Base-by-base conservation (phyloP, 2,329 filamentous ascomycete species). In the Rhexocercosporidium sp. region DNA sequence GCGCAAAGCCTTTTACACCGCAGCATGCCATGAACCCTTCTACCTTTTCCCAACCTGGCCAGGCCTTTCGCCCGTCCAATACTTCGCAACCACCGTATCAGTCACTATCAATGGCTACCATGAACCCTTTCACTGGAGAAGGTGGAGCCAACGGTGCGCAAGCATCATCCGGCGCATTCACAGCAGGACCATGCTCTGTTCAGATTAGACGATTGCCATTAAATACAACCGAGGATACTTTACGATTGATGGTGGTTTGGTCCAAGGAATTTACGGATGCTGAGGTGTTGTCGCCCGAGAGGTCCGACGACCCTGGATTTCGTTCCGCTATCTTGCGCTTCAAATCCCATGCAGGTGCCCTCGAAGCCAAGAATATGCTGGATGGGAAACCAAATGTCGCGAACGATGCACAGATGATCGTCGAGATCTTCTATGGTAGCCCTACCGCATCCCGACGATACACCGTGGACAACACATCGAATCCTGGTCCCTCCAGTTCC, bases 221-320 rank as follows among this genome's bases (percentile, higher is more conserved):
- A 59, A 84, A 85, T 71, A 86, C 83, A 3, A 83, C 83, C 0
- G 83, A 87, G 60, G 83, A 88, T 60, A 81, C 82, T 27, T 73
- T 90, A 61, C 81, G 83, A 56, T 77, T 86, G 34, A 88, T 89
- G 86, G 80, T 87, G 39, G 80, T 87, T 49, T 88, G 86, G 78
- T 86, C 85, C 61, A 82, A 88, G 71, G 86, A 88, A 44, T 78
- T 88, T 14, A 75, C 82, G 44, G 80, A 82, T 53, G 80, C 85
- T 20, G 82, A 88, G 70, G 77, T 89, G 29, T 77, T 88, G 3
- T 79, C 84, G 1, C 69, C 79, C 27, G 82, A 87, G 27, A 78
- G 81, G 65, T 83, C 84, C 6, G 80, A 83, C 41, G 85, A 88
- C 69, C 73, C 78, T 3, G 82, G 82, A 25, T 85, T 83, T 69